Percentiles rank a stretch among this genome's conserved stretches.
phyloP scores from a whole-genome alignment of 495 filamentous ascomycete species.

The Tuber melanosporum region DNA sequence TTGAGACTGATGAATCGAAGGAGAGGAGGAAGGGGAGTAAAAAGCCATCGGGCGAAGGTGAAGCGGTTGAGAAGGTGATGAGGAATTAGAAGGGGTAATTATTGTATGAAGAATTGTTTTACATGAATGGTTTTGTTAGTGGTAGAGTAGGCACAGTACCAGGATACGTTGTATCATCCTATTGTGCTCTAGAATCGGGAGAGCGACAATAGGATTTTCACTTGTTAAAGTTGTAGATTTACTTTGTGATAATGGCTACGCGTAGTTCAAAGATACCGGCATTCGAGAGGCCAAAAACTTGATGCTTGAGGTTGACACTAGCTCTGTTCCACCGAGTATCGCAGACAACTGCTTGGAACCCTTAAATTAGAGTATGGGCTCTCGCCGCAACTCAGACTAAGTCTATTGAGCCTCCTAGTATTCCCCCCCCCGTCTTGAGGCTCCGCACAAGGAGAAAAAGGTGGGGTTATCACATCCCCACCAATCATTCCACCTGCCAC shows the following conservation, averaged over 20 bases:
- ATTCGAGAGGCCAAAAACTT: background rate
- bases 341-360: no score
- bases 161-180: background rate
- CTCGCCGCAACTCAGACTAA: no score
- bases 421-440: background rate
- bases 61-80: slow-evolving; percentile 15
- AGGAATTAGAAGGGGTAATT: background rate
- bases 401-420: no score
- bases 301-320: no score
- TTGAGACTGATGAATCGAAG: slow-evolving; percentile 54
- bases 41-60: slow-evolving; percentile 43
- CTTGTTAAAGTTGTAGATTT: background rate
- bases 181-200: background rate
- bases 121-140: background rate
- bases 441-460: background rate
- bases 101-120: background rate
- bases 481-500: background rate
- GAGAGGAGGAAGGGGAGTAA: slow-evolving; percentile 52
- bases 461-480: background rate
- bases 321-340: no score
- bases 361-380: no score
- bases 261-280: background rate
- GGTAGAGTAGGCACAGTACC: background rate
- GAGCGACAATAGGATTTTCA: background rate
- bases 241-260: background rate